Conservation (phyloP, 768 basidiomycete genomes). For the Tulasnella sp. region DNA sequence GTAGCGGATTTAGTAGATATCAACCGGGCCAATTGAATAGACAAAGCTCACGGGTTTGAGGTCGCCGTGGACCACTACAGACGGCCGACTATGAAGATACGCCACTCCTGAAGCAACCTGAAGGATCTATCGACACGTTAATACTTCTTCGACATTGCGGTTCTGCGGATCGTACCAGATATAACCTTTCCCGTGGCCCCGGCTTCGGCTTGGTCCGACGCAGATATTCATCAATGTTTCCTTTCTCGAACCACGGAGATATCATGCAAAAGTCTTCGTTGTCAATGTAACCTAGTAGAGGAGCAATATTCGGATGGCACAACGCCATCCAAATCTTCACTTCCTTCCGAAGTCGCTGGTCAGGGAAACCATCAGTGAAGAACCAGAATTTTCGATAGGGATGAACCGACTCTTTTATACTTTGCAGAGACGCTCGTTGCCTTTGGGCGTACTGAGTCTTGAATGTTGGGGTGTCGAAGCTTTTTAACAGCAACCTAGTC, state of each 20-base stretch:
- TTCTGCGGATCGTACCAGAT: not conserved
- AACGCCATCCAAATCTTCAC: not conserved
- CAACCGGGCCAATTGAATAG: too few species aligned
- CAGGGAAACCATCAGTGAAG: too few species aligned
- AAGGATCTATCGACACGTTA: not conserved
- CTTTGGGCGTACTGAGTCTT: not conserved
- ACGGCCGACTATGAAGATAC: not conserved
- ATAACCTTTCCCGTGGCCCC: not conserved
- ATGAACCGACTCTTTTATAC: not conserved
- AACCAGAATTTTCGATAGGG: too few species aligned
- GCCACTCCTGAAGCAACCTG: not conserved
- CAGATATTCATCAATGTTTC: not conserved
- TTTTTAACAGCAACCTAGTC: conserved; percentile 11
- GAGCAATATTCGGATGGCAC: not conserved
- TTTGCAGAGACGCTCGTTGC: too few species aligned
- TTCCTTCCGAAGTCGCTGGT: not conserved
- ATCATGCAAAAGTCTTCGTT: not conserved
- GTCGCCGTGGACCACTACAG: not conserved
- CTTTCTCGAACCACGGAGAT: not conserved
- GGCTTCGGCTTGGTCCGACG: not conserved
- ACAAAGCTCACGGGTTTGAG: not conserved
- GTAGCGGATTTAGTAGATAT: too few species aligned
- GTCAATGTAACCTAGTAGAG: not conserved
- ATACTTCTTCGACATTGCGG: too few species aligned
- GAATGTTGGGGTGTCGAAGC: not conserved